Conservation (phyloP, 2,329 filamentous ascomycete species). For the Stromatinia cepivora region DNA sequence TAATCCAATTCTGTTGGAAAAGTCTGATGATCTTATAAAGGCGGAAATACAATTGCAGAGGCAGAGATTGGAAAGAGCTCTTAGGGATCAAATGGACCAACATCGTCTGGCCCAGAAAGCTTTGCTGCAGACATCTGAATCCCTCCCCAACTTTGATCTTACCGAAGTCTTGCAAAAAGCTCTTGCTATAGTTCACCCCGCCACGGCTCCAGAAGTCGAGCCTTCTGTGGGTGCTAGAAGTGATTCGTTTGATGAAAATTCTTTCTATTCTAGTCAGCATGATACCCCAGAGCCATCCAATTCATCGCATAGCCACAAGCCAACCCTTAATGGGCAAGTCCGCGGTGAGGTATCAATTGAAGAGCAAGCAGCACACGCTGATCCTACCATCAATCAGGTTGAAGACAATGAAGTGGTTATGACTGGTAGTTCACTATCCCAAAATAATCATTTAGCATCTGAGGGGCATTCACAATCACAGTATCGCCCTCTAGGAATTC, state of each 20-base stretch:
- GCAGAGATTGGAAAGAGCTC: conserved; percentile 72
- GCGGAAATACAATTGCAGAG: conserved; percentile 80
- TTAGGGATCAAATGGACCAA: conserved; percentile 77
- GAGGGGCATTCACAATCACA: conserved; percentile 29
- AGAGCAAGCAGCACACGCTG: conserved; percentile 28
- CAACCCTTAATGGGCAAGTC: conserved; percentile 31
- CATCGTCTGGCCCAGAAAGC: conserved; percentile 49
- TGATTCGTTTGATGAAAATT: conserved; percentile 90
- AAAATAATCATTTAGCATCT: conserved; percentile 37
- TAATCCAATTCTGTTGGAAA: conserved; percentile 80
- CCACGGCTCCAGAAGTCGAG: conserved; percentile 58
- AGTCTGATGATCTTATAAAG: conserved; percentile 80
- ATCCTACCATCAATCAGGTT: conserved; percentile 32
- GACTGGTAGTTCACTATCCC: conserved; percentile 37
- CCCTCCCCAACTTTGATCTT: conserved; percentile 66
- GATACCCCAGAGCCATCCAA: conserved; percentile 66
- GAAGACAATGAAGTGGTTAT: conserved; percentile 33
- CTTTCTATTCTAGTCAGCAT: conserved; percentile 93
- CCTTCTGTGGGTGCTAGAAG: conserved; percentile 59
- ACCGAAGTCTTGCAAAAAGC: conserved; percentile 72
- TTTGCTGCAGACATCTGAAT: conserved; percentile 48
- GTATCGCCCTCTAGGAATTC: conserved; percentile 17
- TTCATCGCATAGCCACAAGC: conserved; percentile 40
- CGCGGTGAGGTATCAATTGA: conserved; percentile 32
- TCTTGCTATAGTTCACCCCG: conserved; percentile 67